Percentiles rank a stretch among this genome's conserved stretches.
phyloP scores from a whole-genome alignment of 2,329 filamentous ascomycete genomes.

The Cordyceps pruinosa region DNA sequence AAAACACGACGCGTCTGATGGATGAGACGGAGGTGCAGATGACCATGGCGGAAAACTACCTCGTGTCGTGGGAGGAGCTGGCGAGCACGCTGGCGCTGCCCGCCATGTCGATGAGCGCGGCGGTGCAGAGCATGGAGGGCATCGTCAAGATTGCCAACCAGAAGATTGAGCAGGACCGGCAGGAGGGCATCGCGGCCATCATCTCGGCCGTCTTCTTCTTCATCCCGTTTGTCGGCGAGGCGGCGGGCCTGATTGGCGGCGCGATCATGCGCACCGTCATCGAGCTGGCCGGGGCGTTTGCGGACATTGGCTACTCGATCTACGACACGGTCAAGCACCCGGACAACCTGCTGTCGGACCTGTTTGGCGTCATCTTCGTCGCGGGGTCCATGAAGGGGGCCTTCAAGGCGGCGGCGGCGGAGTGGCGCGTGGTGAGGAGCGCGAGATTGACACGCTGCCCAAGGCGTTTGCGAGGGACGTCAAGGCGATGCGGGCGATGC shows the following conservation, averaged over 20 bases:
- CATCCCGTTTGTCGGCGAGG: constrained; percentile 8
- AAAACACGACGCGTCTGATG: neutral
- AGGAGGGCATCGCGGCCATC: constrained; percentile 5
- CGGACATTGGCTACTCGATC: constrained; percentile 7
- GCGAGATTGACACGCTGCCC: constrained; percentile 5
- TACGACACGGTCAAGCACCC: constrained; percentile 5
- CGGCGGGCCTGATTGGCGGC: neutral
- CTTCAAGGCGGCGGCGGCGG: neutral
- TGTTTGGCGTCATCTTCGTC: constrained; percentile 2
- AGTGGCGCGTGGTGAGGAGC: neutral
- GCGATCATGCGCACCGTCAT: constrained; percentile 6
- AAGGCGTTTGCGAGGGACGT: neutral
- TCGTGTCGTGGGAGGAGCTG: neutral
- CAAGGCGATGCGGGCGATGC: neutral
- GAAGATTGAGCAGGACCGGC: constrained; percentile 56
- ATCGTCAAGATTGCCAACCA: constrained; percentile 9
- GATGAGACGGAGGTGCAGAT: neutral
- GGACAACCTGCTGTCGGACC: neutral
- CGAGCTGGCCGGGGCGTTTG: constrained; percentile 1
- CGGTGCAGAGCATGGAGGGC: constrained; percentile 2
- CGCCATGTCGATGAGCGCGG: constrained; percentile 7
- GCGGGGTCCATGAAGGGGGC: neutral
- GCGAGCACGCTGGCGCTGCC: neutral
- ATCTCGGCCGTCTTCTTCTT: constrained; percentile 7
- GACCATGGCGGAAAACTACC: neutral